Percentiles rank a stretch among this genome's conserved stretches.
phyloP scores from a whole-genome alignment of 1,284 basidiomycete genomes.

The Sphagnurus paluster region DNA sequence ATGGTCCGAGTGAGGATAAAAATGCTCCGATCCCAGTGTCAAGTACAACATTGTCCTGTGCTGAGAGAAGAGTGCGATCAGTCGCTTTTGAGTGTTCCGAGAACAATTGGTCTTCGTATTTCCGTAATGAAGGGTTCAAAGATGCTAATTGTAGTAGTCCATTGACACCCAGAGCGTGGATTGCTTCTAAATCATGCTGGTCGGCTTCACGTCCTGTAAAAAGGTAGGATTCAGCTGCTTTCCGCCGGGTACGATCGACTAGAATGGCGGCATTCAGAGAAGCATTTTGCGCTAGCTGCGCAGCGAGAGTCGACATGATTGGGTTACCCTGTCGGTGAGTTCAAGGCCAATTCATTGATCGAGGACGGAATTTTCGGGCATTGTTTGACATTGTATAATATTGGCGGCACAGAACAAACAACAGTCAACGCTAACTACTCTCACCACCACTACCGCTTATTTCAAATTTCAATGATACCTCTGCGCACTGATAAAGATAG shows the following conservation, averaged over 20 bases:
- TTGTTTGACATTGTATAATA: constrained; percentile 1
- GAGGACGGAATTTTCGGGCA: constrained; percentile 15
- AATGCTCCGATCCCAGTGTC: constrained; percentile 64
- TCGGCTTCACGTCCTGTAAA: constrained; percentile 83
- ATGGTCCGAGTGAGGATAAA: constrained; percentile 74
- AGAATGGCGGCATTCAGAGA: constrained; percentile 82
- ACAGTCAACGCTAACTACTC: no score
- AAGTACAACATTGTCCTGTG: constrained; percentile 64
- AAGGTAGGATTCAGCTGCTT: constrained; percentile 75
- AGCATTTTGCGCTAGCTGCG: constrained; percentile 79
- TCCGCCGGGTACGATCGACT: constrained; percentile 65
- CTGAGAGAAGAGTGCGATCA: constrained; percentile 82
- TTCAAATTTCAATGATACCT: no score
- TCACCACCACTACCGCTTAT: no score
- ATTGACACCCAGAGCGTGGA: constrained; percentile 82
- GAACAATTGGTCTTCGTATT: constrained; percentile 80
- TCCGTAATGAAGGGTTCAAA: constrained; percentile 62
- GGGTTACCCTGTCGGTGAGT: constrained; percentile 3
- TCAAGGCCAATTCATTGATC: neutral
- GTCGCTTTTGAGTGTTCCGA: constrained; percentile 74
- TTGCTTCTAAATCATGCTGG: constrained; percentile 83
- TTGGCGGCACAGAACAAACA: no score
- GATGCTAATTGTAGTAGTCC: constrained; percentile 79
- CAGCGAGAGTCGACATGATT: constrained; percentile 71
- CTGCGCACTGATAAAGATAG: no score